A percentile compares a stretch with the other conserved stretches of the same genome.
Evolutionary conservation across 345 rosid species (phyloP).

Genomic region (Acer saccharum): DNA sequence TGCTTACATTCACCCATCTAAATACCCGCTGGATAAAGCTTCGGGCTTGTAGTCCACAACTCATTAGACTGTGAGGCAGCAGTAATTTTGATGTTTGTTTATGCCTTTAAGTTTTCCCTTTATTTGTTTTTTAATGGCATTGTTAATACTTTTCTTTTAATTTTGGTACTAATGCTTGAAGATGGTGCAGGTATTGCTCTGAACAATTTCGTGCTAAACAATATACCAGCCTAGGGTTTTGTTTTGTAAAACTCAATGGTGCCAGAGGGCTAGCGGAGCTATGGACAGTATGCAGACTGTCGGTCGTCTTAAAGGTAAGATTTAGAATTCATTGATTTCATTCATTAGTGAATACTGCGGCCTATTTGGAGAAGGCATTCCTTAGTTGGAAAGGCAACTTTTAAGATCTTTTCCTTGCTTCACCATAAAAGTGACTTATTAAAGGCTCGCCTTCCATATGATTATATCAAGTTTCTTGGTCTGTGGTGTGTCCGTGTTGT

Average conservation of each 20-base stretch:
- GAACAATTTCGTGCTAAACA: conserved; percentile 15
- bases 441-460: background rate
- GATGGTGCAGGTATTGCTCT: conserved; percentile 26
- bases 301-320: conserved; percentile 50
- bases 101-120: conserved; percentile 4
- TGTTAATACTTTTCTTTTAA: background rate
- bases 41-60: background rate
- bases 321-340: conserved; percentile 14
- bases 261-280: conserved; percentile 45
- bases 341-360: conserved; percentile 6
- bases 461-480: background rate
- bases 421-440: background rate
- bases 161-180: conserved; percentile 17
- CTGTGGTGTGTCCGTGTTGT: background rate
- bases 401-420: background rate
- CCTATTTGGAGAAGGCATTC: conserved; percentile 3
- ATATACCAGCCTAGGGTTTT: conserved; percentile 29
- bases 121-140: conserved; percentile 2
- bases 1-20: background rate
- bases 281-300: conserved; percentile 49
- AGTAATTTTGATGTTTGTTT: background rate
- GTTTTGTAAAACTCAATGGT: conserved; percentile 49
- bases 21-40: background rate
- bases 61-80: background rate
- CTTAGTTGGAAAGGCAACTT: background rate